Base-by-base conservation (phyloP, 306 rosid species). In the Hylodesmum podocarpum region DNA sequence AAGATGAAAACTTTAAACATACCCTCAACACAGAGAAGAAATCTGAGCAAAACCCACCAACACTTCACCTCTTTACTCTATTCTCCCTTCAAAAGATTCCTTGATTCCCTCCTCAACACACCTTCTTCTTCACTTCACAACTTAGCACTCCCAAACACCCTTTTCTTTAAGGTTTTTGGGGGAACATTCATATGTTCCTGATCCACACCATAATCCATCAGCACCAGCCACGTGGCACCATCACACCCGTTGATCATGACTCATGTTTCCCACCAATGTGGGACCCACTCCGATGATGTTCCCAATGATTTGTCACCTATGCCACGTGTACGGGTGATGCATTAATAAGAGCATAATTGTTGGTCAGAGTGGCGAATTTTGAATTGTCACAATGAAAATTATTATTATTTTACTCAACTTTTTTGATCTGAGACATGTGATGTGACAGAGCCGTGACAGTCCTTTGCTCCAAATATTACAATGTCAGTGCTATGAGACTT, bases 301-400 rank as follows among this genome's bases (percentile, higher is more conserved):
- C 88, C 91, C 91, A 75, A 90, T 84, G 79, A 90, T 84, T 75
- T 79, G 11, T 46, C 62, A 0, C 7, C 15, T 78, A 7, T 70
- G 81, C 81, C 91, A 85, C 91, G 90, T 87, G 90, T 81, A 78
- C 79, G 87, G 88, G 74, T 67, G 79, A 77, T 86, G 66, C 80
- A 76, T 86, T 76, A 76, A 79, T 68, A 73, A 79, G 71, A 85
- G 88, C 78, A 80, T 84, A 84, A 87, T 67, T 82, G 88, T 85
- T 79, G 84, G 82, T 77, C 83, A 61, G 84, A 84, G 61, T 70
- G 77, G 80, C 40, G 79, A 82, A 76, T 82, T 70, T 68, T 84
- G 80, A 82, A 82, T 49, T 55, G 80, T 75, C 6, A 18, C 39
- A 29, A 6, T 8, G 14, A 28, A 61, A 8, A 54, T 53, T 70